Percentiles rank a stretch among this genome's conserved stretches.
Conservation (phyloP, 2,329 filamentous ascomycete species). For the Pseudocercospora ulei region DNA sequence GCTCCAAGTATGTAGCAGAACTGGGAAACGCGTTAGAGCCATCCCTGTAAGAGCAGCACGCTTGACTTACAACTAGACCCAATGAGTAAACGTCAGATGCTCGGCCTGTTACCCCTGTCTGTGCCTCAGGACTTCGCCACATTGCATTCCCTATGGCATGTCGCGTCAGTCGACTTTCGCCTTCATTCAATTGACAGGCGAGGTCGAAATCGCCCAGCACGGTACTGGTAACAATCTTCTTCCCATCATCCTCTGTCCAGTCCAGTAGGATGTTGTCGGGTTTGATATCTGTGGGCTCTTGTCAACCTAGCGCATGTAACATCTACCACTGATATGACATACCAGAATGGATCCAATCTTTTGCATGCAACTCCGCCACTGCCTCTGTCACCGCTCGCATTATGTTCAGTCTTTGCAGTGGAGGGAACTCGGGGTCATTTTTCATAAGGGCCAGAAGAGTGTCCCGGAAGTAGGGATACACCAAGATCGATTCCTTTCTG, state of each 20-base stretch:
- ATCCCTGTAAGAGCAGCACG: constrained; percentile 14
- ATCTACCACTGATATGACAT: constrained; percentile 12
- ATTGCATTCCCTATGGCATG: constrained; percentile 35
- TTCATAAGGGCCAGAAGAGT: constrained; percentile 34
- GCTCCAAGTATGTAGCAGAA: constrained; percentile 34
- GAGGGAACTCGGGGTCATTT: constrained; percentile 31
- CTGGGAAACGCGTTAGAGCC: constrained; percentile 25
- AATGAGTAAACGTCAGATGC: constrained; percentile 37
- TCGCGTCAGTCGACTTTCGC: constrained; percentile 25
- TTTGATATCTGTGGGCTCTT: constrained; percentile 36
- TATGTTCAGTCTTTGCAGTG: constrained; percentile 31
- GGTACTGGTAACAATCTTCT: constrained; percentile 31
- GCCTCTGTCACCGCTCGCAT: constrained; percentile 33
- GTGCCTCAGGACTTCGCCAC: constrained; percentile 38
- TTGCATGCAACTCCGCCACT: constrained; percentile 34
- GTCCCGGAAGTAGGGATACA: constrained; percentile 34
- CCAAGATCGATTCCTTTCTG: constrained; percentile 31
- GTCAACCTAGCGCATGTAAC: constrained; percentile 18
- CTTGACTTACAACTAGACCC: constrained; percentile 34
- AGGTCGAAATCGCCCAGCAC: constrained; percentile 36
- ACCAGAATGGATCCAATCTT: constrained; percentile 36
- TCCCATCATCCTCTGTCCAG: constrained; percentile 33
- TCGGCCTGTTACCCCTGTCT: constrained; percentile 33
- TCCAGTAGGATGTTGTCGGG: constrained; percentile 37
- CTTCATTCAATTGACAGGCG: constrained; percentile 31